Conservation (phyloP, 1,284 basidiomycete genomes). For the Austroboletus novae-zelandiae region DNA sequence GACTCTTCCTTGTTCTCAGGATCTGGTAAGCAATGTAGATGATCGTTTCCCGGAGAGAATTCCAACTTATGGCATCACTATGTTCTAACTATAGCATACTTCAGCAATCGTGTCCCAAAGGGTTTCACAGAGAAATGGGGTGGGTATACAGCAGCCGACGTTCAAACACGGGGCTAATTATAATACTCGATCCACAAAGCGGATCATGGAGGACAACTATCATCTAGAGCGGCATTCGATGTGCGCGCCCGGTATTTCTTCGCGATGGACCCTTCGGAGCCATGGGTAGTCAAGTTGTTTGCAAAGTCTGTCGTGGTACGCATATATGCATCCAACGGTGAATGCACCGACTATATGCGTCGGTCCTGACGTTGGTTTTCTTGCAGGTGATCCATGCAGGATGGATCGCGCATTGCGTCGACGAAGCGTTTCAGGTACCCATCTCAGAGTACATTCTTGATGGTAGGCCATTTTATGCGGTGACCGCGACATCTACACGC, state of each 20-base stretch:
- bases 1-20: constrained; percentile 19
- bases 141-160: constrained; percentile 7
- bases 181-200: constrained; percentile 9
- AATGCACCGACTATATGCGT: constrained; percentile 9
- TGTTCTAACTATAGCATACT: constrained; percentile 23
- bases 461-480: constrained; percentile 31
- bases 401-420: constrained; percentile 45
- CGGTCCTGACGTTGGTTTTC: neutral
- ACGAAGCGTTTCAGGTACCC: constrained; percentile 42
- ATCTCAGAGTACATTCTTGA: constrained; percentile 47
- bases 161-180: neutral
- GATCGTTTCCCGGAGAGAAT: neutral
- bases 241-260: constrained; percentile 28
- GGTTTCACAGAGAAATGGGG: constrained; percentile 24
- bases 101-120: constrained; percentile 25
- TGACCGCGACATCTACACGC: neutral
- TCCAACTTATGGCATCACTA: neutral
- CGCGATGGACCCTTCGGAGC: constrained; percentile 24
- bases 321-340: constrained; percentile 1
- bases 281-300: constrained; percentile 26
- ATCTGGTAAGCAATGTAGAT: constrained; percentile 18
- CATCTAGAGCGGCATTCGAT: constrained; percentile 9
- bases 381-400: constrained; percentile 41
- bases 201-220: constrained; percentile 24
- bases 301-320: constrained; percentile 31